Percentiles rank a stretch among this genome's conserved stretches.
Evolutionary conservation across 805 yeast genomes (phyloP).

Genomic region (Candida yuanshanica): DNA sequence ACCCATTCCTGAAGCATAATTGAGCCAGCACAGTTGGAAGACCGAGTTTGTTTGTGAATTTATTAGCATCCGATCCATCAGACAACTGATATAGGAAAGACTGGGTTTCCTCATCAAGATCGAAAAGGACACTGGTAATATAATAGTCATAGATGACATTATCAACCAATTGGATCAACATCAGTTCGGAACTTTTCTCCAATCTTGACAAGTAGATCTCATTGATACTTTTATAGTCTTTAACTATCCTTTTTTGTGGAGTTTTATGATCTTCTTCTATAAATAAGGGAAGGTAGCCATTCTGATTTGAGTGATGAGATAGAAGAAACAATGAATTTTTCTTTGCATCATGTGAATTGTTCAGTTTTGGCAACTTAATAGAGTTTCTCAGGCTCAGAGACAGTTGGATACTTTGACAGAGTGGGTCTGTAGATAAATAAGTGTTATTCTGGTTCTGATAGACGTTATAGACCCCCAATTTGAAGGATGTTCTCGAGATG

Average conservation of each 20-base stretch:
- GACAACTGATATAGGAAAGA: conserved; percentile 19
- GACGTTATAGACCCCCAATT: conserved; percentile 50
- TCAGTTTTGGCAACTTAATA: conserved; percentile 35
- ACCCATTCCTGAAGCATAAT: conserved; percentile 28
- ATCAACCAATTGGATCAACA: conserved; percentile 40
- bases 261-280: conserved; percentile 40
- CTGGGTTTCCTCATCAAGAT: conserved; percentile 16
- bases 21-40: conserved; percentile 13
- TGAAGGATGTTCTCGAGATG: conserved; percentile 30
- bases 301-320: conserved; percentile 44
- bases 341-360: conserved; percentile 11
- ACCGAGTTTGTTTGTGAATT: conserved; percentile 8
- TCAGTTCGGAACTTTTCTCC: conserved; percentile 25
- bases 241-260: conserved; percentile 29
- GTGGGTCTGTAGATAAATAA: conserved; percentile 52
- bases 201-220: conserved; percentile 31
- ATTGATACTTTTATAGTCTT: conserved; percentile 32
- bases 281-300: conserved; percentile 48
- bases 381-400: conserved; percentile 40
- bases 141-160: conserved; percentile 46
- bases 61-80: conserved; percentile 6
- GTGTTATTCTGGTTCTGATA: conserved; percentile 25
- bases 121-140: conserved; percentile 29
- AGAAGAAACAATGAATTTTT: conserved; percentile 36
- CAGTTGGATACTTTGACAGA: conserved; percentile 43